These are phyloP conservation scores for Fusarium ambrosium DNA, from an alignment of 2,329 filamentous ascomycete species.

Conservation along the genomic window DNA sequence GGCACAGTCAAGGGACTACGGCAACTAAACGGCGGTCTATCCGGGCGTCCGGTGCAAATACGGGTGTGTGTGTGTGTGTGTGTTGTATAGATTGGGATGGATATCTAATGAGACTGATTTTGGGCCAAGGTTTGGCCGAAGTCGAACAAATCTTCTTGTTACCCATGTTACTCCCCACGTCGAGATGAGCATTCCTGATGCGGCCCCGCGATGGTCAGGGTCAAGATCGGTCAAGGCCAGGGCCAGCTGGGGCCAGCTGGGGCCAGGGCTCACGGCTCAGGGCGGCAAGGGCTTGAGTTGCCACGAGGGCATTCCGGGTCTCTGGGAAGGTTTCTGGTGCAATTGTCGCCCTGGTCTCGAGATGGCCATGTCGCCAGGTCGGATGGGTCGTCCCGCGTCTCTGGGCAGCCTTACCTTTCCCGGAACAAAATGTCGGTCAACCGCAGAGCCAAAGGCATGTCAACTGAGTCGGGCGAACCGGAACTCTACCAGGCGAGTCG, in stretches of 20 bases:
- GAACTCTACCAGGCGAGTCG: constrained; percentile 29
- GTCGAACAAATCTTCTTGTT: constrained; percentile 8
- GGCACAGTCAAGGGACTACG: neutral
- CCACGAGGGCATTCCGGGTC: constrained; percentile 38
- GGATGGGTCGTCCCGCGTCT: constrained; percentile 26
- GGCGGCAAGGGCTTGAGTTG: constrained; percentile 25
- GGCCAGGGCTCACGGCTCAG: neutral
- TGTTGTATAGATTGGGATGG: constrained; percentile 38
- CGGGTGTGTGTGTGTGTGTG: constrained; percentile 1
- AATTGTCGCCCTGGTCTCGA: constrained; percentile 23
- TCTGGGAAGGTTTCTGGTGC: constrained; percentile 24
- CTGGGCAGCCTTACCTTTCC: constrained; percentile 31
- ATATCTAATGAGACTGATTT: constrained; percentile 30
- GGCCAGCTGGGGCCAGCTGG: neutral
- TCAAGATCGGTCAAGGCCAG: neutral
- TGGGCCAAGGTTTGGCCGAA: constrained; percentile 25
- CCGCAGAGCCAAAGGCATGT: constrained; percentile 17
- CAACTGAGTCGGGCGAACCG: constrained; percentile 29
- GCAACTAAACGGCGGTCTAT: constrained; percentile 22
- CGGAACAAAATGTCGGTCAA: constrained; percentile 22
- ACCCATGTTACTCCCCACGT: neutral
- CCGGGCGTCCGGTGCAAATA: constrained; percentile 28
- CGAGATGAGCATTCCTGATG: constrained; percentile 14
- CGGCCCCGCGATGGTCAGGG: neutral
- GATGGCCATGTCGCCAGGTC: constrained; percentile 18